Evolutionary conservation across 257 asterid genomes (phyloP), one percentile per base, ranked within the genome.

Genomic region (Dorcoceras hygrometricum): DNA sequence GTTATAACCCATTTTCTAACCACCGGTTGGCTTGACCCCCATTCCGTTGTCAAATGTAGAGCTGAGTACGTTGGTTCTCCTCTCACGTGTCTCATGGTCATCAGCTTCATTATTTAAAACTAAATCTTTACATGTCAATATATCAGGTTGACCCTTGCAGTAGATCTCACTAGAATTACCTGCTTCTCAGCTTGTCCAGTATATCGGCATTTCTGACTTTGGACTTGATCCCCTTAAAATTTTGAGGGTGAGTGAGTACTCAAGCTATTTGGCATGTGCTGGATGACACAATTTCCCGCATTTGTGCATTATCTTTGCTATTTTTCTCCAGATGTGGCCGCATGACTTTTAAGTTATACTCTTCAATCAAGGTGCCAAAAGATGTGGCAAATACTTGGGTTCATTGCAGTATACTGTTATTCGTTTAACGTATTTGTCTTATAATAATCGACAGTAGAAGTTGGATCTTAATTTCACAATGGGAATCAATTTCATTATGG

Each of bases 1-100:
- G 76, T 73, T 14, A 54, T 81, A 64, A 71, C 76, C 73, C 73
- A 18, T 53, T 28, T 31, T 50, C 63, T 4, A 1, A 18, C 39
- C n/a, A 32, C 51, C 32, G 63, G 19, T 22, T 12, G 28, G 2
- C 32, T 23, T 23, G 4, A 25, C 51, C 27, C 9, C 26, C 31
- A 14, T 22, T 24, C 14, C 6, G 50, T 12, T 4, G 50, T n/a
- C 50, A 39, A 39, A 39, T 39, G 3, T n/a, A 12, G 1, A 12
- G n/a, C 1, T 2, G 9, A 39, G 53, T 5, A 46, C 4, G 7
- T 16, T 4, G 16, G 8, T 46, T 16, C 54, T 46, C 22, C 54
- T 46, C 8, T 4, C 1, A 16, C 22, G 6, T n/a, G n/a, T 16
- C 5, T 34, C 14, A 0, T 8, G 18, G 4, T 39, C 50, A 5